A percentile compares a stretch with the other conserved stretches of the same genome.
Conservation (phyloP, 495 filamentous ascomycete genomes). For the Sporormia fimetaria region DNA sequence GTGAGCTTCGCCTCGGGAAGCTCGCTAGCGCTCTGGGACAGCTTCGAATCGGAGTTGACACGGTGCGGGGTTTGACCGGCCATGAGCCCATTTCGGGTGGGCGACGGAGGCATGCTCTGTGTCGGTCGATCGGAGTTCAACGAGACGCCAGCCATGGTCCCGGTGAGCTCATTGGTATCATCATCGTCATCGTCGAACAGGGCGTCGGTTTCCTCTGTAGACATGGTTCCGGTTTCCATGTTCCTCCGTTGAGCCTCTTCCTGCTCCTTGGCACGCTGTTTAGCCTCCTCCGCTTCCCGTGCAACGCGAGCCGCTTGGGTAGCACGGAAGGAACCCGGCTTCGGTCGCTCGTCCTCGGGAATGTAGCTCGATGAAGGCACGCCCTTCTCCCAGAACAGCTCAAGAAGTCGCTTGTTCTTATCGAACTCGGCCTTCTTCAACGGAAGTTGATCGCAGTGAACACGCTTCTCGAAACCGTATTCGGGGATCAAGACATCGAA, state of each 20-base stretch:
- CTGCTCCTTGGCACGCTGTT: constrained; percentile 63
- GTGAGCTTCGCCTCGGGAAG: constrained; percentile 65
- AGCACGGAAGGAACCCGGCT: constrained; percentile 55
- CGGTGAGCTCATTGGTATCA: constrained; percentile 64
- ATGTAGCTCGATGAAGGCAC: constrained; percentile 92
- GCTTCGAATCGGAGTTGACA: constrained; percentile 83
- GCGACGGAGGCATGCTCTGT: constrained; percentile 91
- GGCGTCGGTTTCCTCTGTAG: constrained; percentile 79
- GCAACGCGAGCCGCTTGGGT: constrained; percentile 65
- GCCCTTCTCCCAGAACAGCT: constrained; percentile 99
- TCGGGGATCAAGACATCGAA: constrained; percentile 98
- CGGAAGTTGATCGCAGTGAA: constrained; percentile 95
- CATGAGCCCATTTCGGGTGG: constrained; percentile 61
- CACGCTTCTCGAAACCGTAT: constrained; percentile 97
- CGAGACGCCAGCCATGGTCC: constrained; percentile 76
- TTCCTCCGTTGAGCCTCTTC: constrained; percentile 82
- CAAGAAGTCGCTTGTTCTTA: constrained; percentile 83
- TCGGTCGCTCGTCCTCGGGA: constrained; percentile 91
- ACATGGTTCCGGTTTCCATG: constrained; percentile 85
- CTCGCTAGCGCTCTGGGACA: constrained; percentile 58
- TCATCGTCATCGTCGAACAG: constrained; percentile 89
- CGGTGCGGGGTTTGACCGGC: constrained; percentile 65
- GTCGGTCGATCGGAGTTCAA: constrained; percentile 64
- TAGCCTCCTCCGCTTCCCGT: constrained; percentile 67
- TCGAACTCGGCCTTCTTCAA: constrained; percentile 97